A percentile compares a stretch with the other conserved stretches of the same genome.
These are phyloP conservation scores for Ascochyta koolunga DNA, from an alignment of 2,329 filamentous ascomycete genomes.

Conservation along the genomic window DNA sequence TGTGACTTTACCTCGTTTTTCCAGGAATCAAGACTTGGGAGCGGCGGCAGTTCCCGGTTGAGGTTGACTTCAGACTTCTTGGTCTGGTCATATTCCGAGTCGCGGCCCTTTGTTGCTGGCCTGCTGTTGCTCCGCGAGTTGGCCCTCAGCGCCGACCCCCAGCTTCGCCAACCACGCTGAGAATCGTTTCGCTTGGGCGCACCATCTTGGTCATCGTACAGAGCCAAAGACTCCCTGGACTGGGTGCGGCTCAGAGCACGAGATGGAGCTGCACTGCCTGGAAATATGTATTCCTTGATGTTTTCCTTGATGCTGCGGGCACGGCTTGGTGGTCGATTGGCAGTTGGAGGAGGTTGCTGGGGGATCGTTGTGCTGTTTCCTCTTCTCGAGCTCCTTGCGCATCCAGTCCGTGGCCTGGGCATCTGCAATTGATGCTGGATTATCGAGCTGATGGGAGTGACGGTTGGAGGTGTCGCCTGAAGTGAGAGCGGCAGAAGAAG, in stretches of 20 bases:
- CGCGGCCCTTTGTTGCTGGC: conserved; percentile 37
- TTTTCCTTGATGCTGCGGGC: conserved; percentile 46
- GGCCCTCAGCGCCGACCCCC: conserved; percentile 44
- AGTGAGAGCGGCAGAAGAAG: conserved; percentile 51
- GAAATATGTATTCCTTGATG: conserved; percentile 52
- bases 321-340: conserved; percentile 44
- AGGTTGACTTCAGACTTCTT: conserved; percentile 49
- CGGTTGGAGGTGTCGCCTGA: conserved; percentile 50
- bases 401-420: conserved; percentile 52
- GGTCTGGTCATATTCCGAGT: conserved; percentile 28
- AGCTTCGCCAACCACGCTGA: conserved; percentile 47
- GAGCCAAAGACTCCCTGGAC: conserved; percentile 42
- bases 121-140: conserved; percentile 43
- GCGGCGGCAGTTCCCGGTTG: conserved; percentile 55
- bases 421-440: conserved; percentile 47
- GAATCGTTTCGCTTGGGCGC: conserved; percentile 28
- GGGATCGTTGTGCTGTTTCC: conserved; percentile 31
- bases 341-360: conserved; percentile 26
- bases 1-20: conserved; percentile 29
- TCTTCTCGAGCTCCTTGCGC: conserved; percentile 51
- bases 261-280: conserved; percentile 34
- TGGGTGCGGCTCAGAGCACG: conserved; percentile 37
- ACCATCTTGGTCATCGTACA: conserved; percentile 26
- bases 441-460: conserved; percentile 46
- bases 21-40: conserved; percentile 54